phyloP scores from a whole-genome alignment of 1,284 basidiomycete genomes.

The Mycena sp. region DNA sequence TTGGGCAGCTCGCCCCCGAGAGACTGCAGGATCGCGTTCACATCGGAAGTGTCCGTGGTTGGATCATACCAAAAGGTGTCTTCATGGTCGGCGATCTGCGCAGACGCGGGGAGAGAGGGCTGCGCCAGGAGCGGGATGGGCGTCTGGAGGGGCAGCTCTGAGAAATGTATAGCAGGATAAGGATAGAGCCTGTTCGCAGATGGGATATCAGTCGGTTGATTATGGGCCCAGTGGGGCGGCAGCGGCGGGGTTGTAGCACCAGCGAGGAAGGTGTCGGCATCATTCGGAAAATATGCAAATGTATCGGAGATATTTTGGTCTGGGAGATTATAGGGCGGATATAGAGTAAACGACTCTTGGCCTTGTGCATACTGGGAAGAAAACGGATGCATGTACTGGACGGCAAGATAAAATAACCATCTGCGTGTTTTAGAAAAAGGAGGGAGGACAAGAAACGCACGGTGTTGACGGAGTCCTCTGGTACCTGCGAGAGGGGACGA shows the following conservation, averaged over 20 bases:
- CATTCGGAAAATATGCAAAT: constrained; percentile 17
- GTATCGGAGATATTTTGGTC: constrained; percentile 13
- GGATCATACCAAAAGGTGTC: too few species aligned
- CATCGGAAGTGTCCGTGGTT: too few species aligned
- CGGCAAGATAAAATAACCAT: not conserved
- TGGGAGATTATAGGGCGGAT: constrained; percentile 19
- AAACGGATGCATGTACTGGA: constrained; percentile 22
- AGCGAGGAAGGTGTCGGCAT: not conserved
- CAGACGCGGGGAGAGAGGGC: too few species aligned
- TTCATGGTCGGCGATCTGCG: too few species aligned
- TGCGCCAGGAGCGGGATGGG: too few species aligned
- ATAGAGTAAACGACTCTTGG: constrained; percentile 19
- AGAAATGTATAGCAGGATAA: not conserved
- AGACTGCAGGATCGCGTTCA: too few species aligned
- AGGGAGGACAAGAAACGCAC: constrained; percentile 5
- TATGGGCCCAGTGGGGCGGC: constrained; percentile 4
- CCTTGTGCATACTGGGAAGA: not conserved
- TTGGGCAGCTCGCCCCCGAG: too few species aligned
- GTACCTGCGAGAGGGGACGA: constrained; percentile 27
- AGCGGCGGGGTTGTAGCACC: not conserved
- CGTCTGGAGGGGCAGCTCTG: constrained; percentile 39
- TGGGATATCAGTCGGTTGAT: not conserved
- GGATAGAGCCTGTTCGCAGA: constrained; percentile 1
- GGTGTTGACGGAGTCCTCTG: constrained; percentile 29
- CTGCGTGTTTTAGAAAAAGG: not conserved